Base-by-base conservation (phyloP, 2,329 filamentous ascomycete species). In the Botrytis cinerea region DNA sequence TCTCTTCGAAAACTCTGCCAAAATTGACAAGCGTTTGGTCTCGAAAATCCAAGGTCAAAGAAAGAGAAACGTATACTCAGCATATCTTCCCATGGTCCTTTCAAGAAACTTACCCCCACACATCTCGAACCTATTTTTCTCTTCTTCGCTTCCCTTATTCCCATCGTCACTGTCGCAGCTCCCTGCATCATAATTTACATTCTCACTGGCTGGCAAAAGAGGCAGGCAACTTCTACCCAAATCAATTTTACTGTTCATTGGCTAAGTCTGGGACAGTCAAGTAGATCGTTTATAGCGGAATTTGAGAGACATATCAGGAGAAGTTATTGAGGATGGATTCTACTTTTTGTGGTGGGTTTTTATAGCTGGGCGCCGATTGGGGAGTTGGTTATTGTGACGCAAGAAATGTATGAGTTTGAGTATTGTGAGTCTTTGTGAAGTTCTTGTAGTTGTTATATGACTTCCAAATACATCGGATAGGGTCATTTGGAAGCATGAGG, bases 371-470 rank as follows among this genome's bases (percentile, higher is more conserved):
- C 2, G 2, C 20, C 51, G 12, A 28, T 61, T 68, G 62, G 54
- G 22, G 51, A 40, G 9, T 67, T 38, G 40, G n/a, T 61, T 38
- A 20, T 61, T 57, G 43, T 73, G 18, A 28, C 54, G 5, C 43
- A 73, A 25, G 32, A 73, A 28, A 69, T 73, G 43, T 45, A 46
- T 32, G 71, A 48, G 25, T 43, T 72, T 62, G 43, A 28, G 6
- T 25, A 40, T 60, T 68, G 54, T 40, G 54, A 40, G 28, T 25
- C 43, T 46, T 69, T n/a, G 10, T 69, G 9, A 35, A 35, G 18
- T 70, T 35, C 9, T 43, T 51, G 48, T 6, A n/a, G 48, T n/a
- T 2, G 12, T n/a, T 54, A 3, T n/a, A 12, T n/a, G 12, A n/a
- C 25, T 16, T 54, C 4, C 12, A 16, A 54, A 54, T n/a, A 54